phyloP scores from a whole-genome alignment of 1,139 yeast genomes.

The Eremothecium cymbalariae region DNA sequence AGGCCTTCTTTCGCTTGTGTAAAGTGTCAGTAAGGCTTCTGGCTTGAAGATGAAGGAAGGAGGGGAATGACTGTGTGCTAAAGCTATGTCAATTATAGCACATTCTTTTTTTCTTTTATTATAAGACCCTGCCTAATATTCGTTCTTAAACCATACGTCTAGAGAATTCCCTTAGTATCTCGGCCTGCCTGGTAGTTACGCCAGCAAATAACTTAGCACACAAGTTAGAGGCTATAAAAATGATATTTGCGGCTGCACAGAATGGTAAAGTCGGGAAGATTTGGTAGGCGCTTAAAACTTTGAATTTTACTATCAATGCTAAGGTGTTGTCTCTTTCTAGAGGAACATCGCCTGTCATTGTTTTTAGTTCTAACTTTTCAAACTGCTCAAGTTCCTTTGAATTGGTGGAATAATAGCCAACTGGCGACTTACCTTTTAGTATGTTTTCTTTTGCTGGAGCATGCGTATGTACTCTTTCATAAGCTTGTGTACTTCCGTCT shows the following conservation, averaged over 20 bases:
- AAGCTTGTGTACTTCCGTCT: slow-evolving; percentile 2
- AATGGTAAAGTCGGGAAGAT: slow-evolving; percentile 4
- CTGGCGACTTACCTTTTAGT: no score
- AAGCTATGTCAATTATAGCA: no score
- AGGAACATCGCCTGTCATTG: not conserved
- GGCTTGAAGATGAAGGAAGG: no score
- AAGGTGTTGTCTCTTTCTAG: slow-evolving; percentile 1
- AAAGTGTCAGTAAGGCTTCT: no score
- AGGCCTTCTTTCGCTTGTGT: no score
- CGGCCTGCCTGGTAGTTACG: slow-evolving; percentile 2
- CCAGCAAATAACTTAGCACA: slow-evolving; percentile 3
- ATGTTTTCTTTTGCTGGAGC: slow-evolving; percentile 3
- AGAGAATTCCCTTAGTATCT: slow-evolving; percentile 5
- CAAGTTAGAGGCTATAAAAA: slow-evolving; percentile 1
- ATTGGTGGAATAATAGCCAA: no score
- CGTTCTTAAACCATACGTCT: no score
- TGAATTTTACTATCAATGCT: slow-evolving; percentile 2
- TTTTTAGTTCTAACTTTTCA: slow-evolving; percentile 2
- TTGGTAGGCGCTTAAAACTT: slow-evolving; percentile 4
- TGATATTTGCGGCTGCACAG: slow-evolving; percentile 4
- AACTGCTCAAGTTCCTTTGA: no score
- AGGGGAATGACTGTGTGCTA: no score
- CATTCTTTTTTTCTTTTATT: no score
- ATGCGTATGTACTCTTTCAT: not conserved
- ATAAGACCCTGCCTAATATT: no score